Percentiles rank a stretch among this genome's conserved stretches.
Conservation (phyloP, 768 basidiomycete species). For the Xerocomellus intermedius region DNA sequence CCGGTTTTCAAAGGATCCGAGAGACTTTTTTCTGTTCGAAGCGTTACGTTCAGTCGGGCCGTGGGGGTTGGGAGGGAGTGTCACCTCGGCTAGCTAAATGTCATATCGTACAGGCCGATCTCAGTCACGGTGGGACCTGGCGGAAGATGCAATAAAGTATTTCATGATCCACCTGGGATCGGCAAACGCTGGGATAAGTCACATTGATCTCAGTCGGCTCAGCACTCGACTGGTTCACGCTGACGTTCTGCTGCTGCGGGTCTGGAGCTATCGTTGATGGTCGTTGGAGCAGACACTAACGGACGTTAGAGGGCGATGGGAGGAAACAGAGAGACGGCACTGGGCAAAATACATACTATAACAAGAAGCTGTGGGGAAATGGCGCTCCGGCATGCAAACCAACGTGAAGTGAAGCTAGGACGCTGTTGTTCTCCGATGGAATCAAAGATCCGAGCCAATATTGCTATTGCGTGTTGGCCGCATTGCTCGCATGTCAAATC, state of each 20-base stretch:
- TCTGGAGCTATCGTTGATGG: not conserved
- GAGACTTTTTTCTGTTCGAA: not conserved
- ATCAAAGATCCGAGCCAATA: conserved; percentile 15
- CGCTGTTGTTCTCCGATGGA: not conserved
- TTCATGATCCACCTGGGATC: conserved; percentile 3
- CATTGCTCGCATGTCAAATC: conserved; percentile 2
- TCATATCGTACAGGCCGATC: not conserved
- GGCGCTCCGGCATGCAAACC: not conserved
- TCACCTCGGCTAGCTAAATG: not conserved
- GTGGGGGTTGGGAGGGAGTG: not conserved
- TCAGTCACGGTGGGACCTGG: not conserved
- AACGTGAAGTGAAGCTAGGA: not conserved
- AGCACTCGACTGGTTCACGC: not conserved
- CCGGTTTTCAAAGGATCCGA: not conserved
- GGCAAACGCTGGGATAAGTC: not conserved
- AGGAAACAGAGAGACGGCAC: not conserved
- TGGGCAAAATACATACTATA: not conserved
- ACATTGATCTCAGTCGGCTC: not conserved
- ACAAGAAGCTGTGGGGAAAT: conserved; percentile 1
- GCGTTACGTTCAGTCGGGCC: not conserved
- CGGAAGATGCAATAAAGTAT: not conserved
- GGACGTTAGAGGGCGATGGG: not conserved
- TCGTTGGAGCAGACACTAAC: not conserved
- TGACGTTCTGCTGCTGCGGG: not conserved
- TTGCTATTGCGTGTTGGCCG: conserved; percentile 1